Conservation (phyloP, 164 flowering plant species). For the Macadamia tetraphylla region DNA sequence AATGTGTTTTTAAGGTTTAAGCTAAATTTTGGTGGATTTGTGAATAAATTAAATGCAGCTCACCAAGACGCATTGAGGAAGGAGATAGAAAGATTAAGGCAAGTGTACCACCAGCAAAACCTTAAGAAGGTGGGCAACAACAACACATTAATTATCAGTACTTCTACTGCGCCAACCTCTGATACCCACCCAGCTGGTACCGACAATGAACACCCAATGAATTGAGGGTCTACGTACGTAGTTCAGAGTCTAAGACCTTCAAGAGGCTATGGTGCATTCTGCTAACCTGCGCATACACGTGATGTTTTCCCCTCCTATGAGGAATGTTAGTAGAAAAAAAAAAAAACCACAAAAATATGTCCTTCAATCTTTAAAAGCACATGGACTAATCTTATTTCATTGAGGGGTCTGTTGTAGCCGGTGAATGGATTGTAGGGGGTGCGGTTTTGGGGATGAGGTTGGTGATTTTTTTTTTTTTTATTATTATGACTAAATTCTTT, state of each 20-base stretch:
- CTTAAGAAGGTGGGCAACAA: conserved; percentile 42
- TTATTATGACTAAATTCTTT: too few species aligned
- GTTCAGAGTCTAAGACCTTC: not conserved
- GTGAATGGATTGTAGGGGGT: too few species aligned
- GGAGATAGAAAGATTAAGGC: conserved; percentile 81
- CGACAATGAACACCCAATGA: conserved; percentile 13
- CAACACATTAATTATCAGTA: not conserved
- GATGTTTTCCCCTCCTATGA: conserved; percentile 8
- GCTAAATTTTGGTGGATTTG: not conserved
- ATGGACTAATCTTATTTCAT: too few species aligned
- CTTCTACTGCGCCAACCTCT: conserved; percentile 9
- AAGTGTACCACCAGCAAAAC: conserved; percentile 61
- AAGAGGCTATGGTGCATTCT: conserved; percentile 2
- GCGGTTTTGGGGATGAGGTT: too few species aligned
- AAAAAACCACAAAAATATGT: too few species aligned
- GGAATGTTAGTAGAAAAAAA: too few species aligned
- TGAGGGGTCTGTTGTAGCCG: too few species aligned
- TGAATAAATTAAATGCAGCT: conserved; percentile 41
- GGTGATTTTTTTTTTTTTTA: too few species aligned
- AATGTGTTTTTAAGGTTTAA: not conserved
- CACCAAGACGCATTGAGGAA: conserved; percentile 86
- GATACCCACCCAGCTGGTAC: conserved; percentile 5
- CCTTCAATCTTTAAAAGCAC: too few species aligned
- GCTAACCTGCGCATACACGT: conserved; percentile 16
- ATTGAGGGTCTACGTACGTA: conserved; percentile 4